phyloP scores from a whole-genome alignment of 1,139 yeast species.

The Suhomyces yuchorum region DNA sequence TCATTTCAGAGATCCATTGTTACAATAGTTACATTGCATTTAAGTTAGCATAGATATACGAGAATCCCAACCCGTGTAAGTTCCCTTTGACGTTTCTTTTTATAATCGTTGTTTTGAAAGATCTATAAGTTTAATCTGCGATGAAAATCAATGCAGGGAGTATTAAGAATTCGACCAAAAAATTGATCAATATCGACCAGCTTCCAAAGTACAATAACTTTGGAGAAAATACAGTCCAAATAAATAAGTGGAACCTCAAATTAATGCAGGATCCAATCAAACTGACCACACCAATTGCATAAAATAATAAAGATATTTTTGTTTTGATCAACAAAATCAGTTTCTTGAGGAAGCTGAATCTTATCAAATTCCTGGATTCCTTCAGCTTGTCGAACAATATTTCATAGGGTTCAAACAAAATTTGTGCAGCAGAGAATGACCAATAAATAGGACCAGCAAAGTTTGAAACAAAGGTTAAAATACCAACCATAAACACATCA shows the following conservation, averaged over 20 bases:
- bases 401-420: slow-evolving; percentile 38
- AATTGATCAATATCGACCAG: slow-evolving; percentile 65
- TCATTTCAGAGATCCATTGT: slow-evolving; percentile 85
- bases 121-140: slow-evolving; percentile 4
- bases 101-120: too few species aligned
- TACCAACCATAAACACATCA: slow-evolving; percentile 71
- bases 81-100: too few species aligned
- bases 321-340: slow-evolving; percentile 39
- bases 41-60: background rate
- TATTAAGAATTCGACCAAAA: slow-evolving; percentile 40
- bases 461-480: slow-evolving; percentile 77
- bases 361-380: slow-evolving; percentile 17
- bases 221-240: slow-evolving; percentile 98
- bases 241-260: slow-evolving; percentile 81
- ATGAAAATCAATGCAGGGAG: slow-evolving; percentile 18
- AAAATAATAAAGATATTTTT: slow-evolving; percentile 49
- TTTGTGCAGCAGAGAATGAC: slow-evolving; percentile 58
- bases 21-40: slow-evolving; percentile 53
- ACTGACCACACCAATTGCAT: slow-evolving; percentile 57
- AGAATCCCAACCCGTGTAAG: background rate
- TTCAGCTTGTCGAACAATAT: slow-evolving; percentile 17
- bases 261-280: slow-evolving; percentile 71
- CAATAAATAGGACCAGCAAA: slow-evolving; percentile 87
- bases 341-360: slow-evolving; percentile 30
- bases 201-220: slow-evolving; percentile 77